These are phyloP conservation scores for Komagataella pastoris DNA, from an alignment of 805 yeast species.

Conservation along the genomic window DNA sequence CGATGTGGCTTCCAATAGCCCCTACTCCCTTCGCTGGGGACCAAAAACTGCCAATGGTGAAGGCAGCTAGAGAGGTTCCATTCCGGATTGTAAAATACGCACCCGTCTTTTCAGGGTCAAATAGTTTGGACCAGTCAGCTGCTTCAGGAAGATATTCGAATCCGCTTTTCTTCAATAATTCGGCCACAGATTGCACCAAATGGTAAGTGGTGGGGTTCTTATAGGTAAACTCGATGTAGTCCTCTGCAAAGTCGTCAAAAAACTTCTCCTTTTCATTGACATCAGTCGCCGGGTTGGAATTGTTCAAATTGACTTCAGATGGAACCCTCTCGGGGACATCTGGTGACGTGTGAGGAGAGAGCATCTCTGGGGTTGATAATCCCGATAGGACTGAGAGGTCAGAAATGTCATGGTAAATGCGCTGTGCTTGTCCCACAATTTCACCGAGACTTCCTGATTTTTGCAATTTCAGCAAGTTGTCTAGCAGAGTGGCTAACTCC, in stretches of 20 bases:
- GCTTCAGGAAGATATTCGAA: slow-evolving; percentile 56
- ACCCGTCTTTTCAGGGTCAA: slow-evolving; percentile 24
- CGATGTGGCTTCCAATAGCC: slow-evolving; percentile 63
- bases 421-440: not conserved
- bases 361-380: not conserved
- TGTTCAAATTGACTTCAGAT: not conserved
- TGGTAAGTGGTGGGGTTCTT: slow-evolving; percentile 66
- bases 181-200: slow-evolving; percentile 40
- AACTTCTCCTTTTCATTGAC: not conserved
- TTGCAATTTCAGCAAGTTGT: not conserved
- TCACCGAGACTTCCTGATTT: not conserved
- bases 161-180: slow-evolving; percentile 40
- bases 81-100: slow-evolving; percentile 57
- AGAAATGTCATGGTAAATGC: not conserved
- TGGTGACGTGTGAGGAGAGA: not conserved
- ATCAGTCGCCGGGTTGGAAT: not conserved
- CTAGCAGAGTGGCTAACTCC: not conserved
- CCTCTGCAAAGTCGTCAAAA: slow-evolving; percentile 4
- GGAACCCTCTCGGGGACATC: not conserved
- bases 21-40: slow-evolving; percentile 53
- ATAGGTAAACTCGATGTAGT: slow-evolving; percentile 60
- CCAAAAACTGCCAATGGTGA: slow-evolving; percentile 57
- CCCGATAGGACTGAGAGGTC: not conserved
- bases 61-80: slow-evolving; percentile 58
- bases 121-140: slow-evolving; percentile 31